phyloP scores from a whole-genome alignment of 2,329 filamentous ascomycete genomes.

The Cadophora gregata region DNA sequence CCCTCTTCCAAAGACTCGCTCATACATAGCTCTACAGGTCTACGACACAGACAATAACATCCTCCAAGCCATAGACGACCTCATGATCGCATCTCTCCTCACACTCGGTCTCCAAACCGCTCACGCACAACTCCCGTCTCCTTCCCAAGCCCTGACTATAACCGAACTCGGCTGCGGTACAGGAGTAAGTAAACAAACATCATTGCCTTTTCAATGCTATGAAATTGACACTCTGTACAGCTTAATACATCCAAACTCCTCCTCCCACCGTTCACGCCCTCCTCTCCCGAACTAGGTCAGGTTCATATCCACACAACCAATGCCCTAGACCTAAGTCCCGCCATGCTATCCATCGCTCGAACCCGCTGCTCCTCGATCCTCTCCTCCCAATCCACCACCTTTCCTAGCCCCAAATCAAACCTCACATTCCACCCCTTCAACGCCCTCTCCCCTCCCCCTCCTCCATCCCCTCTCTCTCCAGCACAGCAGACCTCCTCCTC shows the following conservation, averaged over 20 bases:
- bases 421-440: background rate
- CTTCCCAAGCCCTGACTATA: slow-evolving; percentile 41
- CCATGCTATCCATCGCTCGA: background rate
- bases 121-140: background rate
- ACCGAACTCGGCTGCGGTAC: background rate
- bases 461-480: slow-evolving; percentile 6
- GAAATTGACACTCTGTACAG: background rate
- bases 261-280: background rate
- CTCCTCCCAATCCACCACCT: background rate
- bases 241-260: slow-evolving; percentile 55
- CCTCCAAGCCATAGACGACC: slow-evolving; percentile 66
- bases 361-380: background rate
- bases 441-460: slow-evolving; percentile 1
- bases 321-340: background rate
- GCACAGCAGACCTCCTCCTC: background rate
- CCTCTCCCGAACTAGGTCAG: background rate
- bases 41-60: slow-evolving; percentile 73
- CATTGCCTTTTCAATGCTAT: background rate
- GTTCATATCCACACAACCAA: background rate
- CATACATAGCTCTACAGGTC: slow-evolving; percentile 41
- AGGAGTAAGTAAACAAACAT: background rate
- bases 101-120: slow-evolving; percentile 49
- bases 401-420: background rate
- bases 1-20: background rate
- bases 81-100: slow-evolving; percentile 58